Conservation (phyloP, 2,329 filamentous ascomycete genomes). For the Fusarium goolgardi region DNA sequence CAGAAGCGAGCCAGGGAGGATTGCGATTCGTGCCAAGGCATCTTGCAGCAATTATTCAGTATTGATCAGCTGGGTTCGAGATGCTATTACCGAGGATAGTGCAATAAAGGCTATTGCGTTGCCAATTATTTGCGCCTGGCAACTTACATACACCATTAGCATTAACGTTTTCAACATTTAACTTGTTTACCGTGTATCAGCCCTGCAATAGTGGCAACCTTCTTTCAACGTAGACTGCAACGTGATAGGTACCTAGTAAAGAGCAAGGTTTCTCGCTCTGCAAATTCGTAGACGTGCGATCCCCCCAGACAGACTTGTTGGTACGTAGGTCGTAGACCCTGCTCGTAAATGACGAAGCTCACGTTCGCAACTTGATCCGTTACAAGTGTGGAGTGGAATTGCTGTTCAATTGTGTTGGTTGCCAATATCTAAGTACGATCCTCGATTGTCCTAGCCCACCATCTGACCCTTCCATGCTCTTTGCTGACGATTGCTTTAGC, state of each 20-base stretch:
- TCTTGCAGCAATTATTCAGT: not conserved
- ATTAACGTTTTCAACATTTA: conserved; percentile 5
- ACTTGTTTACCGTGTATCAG: conserved; percentile 27
- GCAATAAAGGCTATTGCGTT: conserved; percentile 10
- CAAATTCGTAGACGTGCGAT: conserved; percentile 12
- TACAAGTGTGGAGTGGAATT: conserved; percentile 38
- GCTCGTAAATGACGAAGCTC: conserved; percentile 28
- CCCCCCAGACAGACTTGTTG: conserved; percentile 14
- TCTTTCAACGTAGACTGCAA: conserved; percentile 17
- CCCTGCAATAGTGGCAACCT: conserved; percentile 21
- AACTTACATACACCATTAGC: conserved; percentile 5
- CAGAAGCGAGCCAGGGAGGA: conserved; percentile 31
- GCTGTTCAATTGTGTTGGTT: conserved; percentile 37
- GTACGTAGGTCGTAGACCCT: conserved; percentile 17
- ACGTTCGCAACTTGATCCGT: conserved; percentile 38
- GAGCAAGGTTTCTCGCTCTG: conserved; percentile 3
- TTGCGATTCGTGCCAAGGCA: conserved; percentile 15
- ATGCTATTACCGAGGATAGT: conserved; percentile 16
- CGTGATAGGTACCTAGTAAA: not conserved
- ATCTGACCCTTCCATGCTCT: conserved; percentile 26
- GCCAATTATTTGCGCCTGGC: conserved; percentile 8
- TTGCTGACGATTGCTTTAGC: conserved; percentile 20
- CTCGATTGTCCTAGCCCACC: conserved; percentile 24
- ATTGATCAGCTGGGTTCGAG: conserved; percentile 9
- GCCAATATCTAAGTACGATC: conserved; percentile 33